Conservation (phyloP, 768 basidiomycete species). For the Leccinum fibrillosum region DNA sequence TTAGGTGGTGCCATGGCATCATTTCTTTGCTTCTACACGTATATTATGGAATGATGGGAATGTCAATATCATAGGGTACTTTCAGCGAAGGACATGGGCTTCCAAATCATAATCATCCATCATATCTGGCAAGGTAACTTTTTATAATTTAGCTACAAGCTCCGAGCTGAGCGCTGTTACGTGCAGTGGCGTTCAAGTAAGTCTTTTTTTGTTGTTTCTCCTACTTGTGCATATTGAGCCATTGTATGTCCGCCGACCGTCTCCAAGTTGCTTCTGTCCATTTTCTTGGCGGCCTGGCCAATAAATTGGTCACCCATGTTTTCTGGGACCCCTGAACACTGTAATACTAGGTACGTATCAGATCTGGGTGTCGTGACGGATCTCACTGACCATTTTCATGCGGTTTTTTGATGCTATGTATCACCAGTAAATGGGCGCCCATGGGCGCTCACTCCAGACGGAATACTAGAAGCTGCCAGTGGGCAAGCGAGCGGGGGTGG, state of each 20-base stretch:
- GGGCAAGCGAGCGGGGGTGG: background rate
- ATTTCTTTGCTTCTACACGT: background rate
- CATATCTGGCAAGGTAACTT: background rate
- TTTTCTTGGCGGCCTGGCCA: background rate
- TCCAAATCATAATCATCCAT: background rate
- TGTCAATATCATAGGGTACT: background rate
- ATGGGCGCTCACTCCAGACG: background rate
- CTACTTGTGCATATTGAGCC: background rate
- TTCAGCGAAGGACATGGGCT: background rate
- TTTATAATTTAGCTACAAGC: background rate
- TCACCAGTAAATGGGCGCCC: too few species aligned
- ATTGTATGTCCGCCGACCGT: background rate
- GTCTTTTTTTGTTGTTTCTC: background rate
- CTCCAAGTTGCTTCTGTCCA: background rate
- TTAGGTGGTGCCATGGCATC: background rate
- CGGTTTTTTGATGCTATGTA: background rate
- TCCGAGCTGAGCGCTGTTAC: background rate
- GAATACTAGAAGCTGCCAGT: background rate
- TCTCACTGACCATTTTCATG: background rate
- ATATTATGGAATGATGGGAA: background rate
- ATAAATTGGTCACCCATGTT: background rate
- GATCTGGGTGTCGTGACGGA: background rate
- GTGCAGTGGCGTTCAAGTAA: background rate
- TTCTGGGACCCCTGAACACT: background rate
- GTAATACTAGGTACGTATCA: background rate